A percentile compares a stretch with the other conserved stretches of the same genome.
phyloP scores from a whole-genome alignment of 805 yeast species.

The Starmerella asiatica region DNA sequence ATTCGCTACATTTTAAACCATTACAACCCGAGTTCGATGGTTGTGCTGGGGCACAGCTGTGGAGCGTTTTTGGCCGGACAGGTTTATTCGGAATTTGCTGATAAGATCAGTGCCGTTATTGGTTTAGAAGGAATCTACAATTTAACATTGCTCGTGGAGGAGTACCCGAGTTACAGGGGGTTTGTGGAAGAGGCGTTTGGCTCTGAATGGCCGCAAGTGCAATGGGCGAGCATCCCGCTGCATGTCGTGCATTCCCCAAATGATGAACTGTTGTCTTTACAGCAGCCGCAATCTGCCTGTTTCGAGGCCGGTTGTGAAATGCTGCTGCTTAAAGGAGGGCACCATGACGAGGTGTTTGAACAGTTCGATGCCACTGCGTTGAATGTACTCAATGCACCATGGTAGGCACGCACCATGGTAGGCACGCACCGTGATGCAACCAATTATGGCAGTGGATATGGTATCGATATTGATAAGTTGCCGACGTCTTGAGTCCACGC shows the following conservation, averaged over 20 bases:
- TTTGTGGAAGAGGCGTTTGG: constrained; percentile 52
- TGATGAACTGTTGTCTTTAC: constrained; percentile 50
- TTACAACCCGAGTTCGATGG: constrained; percentile 23
- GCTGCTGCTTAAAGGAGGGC: constrained; percentile 25
- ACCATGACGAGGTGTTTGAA: constrained; percentile 52
- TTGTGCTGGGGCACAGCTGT: constrained; percentile 61
- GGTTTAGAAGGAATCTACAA: constrained; percentile 60
- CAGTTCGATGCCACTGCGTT: background rate
- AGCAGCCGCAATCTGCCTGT: constrained; percentile 35
- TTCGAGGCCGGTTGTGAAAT: constrained; percentile 1
- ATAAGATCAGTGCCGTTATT: constrained; percentile 5
- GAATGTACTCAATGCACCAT: too few relatives aligned
- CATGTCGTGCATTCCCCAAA: constrained; percentile 38
- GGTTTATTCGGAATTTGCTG: constrained; percentile 4
- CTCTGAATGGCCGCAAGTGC: constrained; percentile 22
- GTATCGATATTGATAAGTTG: too few relatives aligned
- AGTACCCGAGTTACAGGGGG: constrained; percentile 44
- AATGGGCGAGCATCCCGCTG: constrained; percentile 7
- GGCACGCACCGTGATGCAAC: too few relatives aligned
- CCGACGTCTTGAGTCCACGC: too few relatives aligned
- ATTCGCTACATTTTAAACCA: constrained; percentile 24
- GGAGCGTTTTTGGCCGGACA: constrained; percentile 61
- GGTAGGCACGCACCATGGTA: too few relatives aligned
- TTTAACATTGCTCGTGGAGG: constrained; percentile 36
- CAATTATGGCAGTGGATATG: too few relatives aligned